Base-by-base conservation (phyloP, 768 basidiomycete species). In the Saitozyma podzolica region DNA sequence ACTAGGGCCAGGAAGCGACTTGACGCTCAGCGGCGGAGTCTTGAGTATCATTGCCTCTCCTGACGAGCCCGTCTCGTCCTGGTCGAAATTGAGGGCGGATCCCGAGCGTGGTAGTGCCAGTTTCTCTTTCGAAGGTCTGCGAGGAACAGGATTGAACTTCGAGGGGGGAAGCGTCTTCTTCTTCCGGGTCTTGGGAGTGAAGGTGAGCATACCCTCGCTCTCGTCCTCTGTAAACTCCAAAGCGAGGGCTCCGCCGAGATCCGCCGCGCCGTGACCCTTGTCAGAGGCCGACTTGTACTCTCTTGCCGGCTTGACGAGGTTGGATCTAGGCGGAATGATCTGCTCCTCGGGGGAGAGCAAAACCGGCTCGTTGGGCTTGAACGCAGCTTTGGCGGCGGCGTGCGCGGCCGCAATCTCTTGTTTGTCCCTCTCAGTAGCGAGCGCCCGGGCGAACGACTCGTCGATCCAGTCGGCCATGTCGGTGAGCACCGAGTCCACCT, bases 381-480 rank as follows among this genome's bases (percentile, higher is more conserved):
- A 66, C 5, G 58, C 50, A n/a, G 56, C 72, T 57, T 67, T 73
- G 61, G 58, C 77, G 71, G 76, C 64, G n/a, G 50, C 57, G 50
- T 80, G 78, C 7, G 60, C 65, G 20, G 59, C 61, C 0, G 56
- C 56, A 6, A 71, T 62, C 16, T 71, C 63, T 62, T 68, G 19
- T 62, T 73, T 50, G 75, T 77, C 64, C 56, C 59, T 58, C 56
- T 64, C 19, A 11, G 55, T 70, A 53, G 58, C 66, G 47, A 53
- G 41, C 11, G 62, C 64, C 55, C 69, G 68, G 16, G 75, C 77
- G 76, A 97, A 98, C 47, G 87, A 84, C 60, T 87, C 86, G 68
- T 87, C 85, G 59, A 97, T 96, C 93, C 94, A 97, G 61, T 90
- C 90, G 9, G 88, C 94, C 63, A 93, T 83, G 65, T 91, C 89